Evolutionary conservation across 2,329 filamentous ascomycete genomes (phyloP).

Genomic region (Aurifilum marmelostoma): DNA sequence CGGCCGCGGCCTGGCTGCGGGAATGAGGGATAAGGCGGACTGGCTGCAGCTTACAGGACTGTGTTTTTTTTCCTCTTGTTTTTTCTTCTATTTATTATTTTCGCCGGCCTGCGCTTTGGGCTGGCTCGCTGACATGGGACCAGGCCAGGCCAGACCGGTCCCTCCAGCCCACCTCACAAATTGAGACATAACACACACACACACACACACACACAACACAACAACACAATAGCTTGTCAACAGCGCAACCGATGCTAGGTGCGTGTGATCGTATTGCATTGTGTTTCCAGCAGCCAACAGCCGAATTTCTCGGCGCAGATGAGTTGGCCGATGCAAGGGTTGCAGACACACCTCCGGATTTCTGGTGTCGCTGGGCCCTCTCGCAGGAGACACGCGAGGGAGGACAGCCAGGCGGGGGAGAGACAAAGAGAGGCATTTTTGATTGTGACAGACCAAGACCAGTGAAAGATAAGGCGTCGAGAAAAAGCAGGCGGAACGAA

Average conservation of each 20-base stretch:
- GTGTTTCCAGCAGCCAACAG: neutral
- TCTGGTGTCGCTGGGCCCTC: neutral
- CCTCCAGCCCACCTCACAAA: neutral
- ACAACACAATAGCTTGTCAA: neutral
- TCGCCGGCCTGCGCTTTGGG: neutral
- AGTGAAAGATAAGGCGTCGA: neutral
- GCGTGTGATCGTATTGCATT: neutral
- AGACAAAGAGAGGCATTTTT: neutral
- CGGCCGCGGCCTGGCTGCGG: neutral
- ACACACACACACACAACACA: too few species aligned
- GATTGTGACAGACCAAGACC: conserved; percentile 1
- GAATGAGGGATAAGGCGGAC: neutral
- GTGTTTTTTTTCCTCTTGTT: too few species aligned
- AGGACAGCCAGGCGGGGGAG: neutral
- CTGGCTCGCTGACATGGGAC: conserved; percentile 4
- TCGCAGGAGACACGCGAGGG: conserved; percentile 1
- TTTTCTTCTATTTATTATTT: neutral
- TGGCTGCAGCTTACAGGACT: neutral
- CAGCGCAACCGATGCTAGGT: neutral
- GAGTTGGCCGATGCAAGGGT: neutral
- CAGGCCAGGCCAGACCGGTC: conserved; percentile 1
- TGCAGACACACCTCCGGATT: neutral
- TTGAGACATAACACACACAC: conserved; percentile 8
- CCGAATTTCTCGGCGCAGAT: neutral
- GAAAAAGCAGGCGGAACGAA: neutral